Percentiles rank a stretch among this genome's conserved stretches.
Evolutionary conservation across 352 stramenopile species (phyloP).

Genomic region (Globisporangium lucens): DNA sequence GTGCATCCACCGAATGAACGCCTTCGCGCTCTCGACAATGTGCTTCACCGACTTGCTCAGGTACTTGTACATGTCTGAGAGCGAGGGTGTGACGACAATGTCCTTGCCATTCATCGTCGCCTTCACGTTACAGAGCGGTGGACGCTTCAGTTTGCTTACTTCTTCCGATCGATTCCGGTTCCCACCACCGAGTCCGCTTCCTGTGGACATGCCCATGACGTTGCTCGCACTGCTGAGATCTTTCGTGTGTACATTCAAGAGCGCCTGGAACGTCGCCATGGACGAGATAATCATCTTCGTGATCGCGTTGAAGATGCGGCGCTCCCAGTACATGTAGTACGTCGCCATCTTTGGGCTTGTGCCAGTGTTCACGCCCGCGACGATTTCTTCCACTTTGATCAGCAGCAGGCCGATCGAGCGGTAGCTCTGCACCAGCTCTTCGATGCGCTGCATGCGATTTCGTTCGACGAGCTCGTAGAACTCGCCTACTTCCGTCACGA

Average conservation of each 20-base stretch:
- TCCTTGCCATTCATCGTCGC: conserved; percentile 94
- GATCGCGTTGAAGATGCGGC: conserved; percentile 95
- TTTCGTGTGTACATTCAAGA: conserved; percentile 89
- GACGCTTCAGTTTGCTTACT: conserved; percentile 69
- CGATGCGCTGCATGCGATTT: conserved; percentile 88
- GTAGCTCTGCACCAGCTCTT: conserved; percentile 93
- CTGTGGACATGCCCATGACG: conserved; percentile 38
- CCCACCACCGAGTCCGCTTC: conserved; percentile 14
- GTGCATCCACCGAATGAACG: conserved; percentile 95
- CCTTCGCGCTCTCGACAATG: conserved; percentile 93
- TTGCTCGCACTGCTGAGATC: conserved; percentile 56
- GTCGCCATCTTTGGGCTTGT: conserved; percentile 87
- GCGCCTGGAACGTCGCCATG: conserved; percentile 93
- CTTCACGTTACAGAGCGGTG: conserved; percentile 92
- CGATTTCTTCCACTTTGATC: conserved; percentile 96
- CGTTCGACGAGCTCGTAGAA: conserved; percentile 94
- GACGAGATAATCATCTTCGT: conserved; percentile 95
- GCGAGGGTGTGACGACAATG: conserved; percentile 91
- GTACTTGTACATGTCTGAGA: conserved; percentile 96
- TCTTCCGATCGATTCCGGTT: conserved; percentile 38
- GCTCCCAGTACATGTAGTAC: conserved; percentile 98
- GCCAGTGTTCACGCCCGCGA: conserved; percentile 92
- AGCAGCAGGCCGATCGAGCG: conserved; percentile 90
- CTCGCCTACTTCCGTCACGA: conserved; percentile 90
- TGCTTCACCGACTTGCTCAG: conserved; percentile 93